A percentile compares a stretch with the other conserved stretches of the same genome.
Evolutionary conservation across 768 basidiomycete species (phyloP).

Genomic region (Mrakia gelida): DNA sequence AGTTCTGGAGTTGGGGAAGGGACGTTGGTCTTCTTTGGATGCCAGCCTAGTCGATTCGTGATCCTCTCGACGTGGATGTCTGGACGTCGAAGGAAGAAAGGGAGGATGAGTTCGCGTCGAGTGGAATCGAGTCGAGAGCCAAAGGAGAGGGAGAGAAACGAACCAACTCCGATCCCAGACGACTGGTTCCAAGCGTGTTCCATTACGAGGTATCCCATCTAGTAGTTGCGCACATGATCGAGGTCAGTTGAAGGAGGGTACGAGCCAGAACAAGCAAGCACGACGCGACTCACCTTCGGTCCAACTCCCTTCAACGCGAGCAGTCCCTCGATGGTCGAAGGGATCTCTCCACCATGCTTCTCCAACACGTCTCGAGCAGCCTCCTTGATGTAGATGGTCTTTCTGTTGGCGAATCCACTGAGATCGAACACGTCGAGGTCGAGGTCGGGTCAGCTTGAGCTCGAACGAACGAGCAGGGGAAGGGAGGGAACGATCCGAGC

Average conservation of each 20-base stretch:
- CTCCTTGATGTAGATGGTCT: slow-evolving; percentile 26
- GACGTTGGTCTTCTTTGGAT: slow-evolving; percentile 12
- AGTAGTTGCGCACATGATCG: neutral
- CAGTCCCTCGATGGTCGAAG: slow-evolving; percentile 20
- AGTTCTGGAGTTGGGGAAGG: slow-evolving; percentile 16
- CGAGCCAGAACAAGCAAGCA: neutral
- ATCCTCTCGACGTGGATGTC: slow-evolving; percentile 30
- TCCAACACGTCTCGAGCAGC: slow-evolving; percentile 18
- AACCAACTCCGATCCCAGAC: neutral
- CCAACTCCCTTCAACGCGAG: slow-evolving; percentile 27
- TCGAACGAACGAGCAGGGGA: no score
- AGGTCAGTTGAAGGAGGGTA: neutral
- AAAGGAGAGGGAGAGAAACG: neutral
- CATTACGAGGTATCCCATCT: slow-evolving; percentile 28
- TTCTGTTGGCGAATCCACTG: slow-evolving; percentile 26
- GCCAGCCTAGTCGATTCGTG: slow-evolving; percentile 28
- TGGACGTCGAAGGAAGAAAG: neutral
- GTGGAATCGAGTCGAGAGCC: neutral
- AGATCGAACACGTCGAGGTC: neutral
- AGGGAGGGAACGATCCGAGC: neutral
- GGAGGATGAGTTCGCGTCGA: neutral
- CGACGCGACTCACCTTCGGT: slow-evolving; percentile 14
- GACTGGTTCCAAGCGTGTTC: slow-evolving; percentile 23
- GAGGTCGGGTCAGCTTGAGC: neutral
- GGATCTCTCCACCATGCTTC: slow-evolving; percentile 24